Conservation (phyloP, 495 filamentous ascomycete genomes). For the Aspergillus baeticus region DNA sequence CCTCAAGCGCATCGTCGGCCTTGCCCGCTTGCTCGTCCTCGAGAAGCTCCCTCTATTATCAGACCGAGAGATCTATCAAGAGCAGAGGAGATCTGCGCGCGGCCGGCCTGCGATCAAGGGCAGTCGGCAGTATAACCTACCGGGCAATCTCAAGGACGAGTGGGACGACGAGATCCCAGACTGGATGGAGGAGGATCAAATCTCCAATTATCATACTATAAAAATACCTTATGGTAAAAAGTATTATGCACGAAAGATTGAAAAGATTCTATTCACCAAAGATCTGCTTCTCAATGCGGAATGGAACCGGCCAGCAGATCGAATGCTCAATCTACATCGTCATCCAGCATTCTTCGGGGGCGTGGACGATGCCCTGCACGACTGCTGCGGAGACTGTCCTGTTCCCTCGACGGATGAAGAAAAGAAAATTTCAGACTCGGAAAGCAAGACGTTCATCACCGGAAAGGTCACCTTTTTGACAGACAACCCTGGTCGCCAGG, state of each 20-base stretch:
- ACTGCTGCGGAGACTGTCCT: slow-evolving; percentile 80
- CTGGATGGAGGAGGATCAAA: slow-evolving; percentile 71
- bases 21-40: slow-evolving; percentile 73
- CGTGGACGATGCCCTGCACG: slow-evolving; percentile 65
- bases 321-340: slow-evolving; percentile 71
- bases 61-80: slow-evolving; percentile 65
- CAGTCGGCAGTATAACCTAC: slow-evolving; percentile 21
- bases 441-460: slow-evolving; percentile 68
- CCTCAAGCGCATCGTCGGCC: slow-evolving; percentile 67
- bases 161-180: slow-evolving; percentile 77
- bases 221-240: slow-evolving; percentile 72
- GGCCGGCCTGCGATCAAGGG: slow-evolving; percentile 52
- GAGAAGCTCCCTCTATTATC: slow-evolving; percentile 66
- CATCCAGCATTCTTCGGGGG: slow-evolving; percentile 75
- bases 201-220: slow-evolving; percentile 76
- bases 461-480: slow-evolving; percentile 69
- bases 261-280: slow-evolving; percentile 73
- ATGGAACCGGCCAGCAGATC: slow-evolving; percentile 73
- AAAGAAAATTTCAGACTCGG: slow-evolving; percentile 62
- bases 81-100: slow-evolving; percentile 63
- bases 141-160: slow-evolving; percentile 67
- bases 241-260: slow-evolving; percentile 70
- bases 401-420: slow-evolving; percentile 66
- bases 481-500: slow-evolving; percentile 78
- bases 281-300: slow-evolving; percentile 81